Percentiles rank a stretch among this genome's conserved stretches.
Evolutionary conservation across 2,329 filamentous ascomycete genomes (phyloP).

Genomic region (Pseudopyricularia cyperi): DNA sequence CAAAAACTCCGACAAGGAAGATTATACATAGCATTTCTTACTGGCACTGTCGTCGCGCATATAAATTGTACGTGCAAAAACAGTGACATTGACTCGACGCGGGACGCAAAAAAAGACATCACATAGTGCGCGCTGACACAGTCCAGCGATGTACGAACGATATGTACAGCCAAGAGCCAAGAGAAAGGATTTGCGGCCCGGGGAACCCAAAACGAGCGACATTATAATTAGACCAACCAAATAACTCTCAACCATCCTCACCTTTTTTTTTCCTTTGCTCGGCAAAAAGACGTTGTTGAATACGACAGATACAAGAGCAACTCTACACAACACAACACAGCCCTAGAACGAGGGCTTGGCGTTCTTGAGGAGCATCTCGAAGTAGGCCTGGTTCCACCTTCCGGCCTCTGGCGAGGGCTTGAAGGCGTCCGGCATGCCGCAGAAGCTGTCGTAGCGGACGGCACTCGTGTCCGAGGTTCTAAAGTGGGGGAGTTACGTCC

Average conservation of each 20-base stretch:
- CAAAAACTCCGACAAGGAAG: too few species aligned
- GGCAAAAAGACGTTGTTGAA: not conserved
- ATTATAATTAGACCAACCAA: not conserved
- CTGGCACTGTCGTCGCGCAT: too few species aligned
- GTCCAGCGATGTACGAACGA: not conserved
- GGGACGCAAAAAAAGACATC: not conserved
- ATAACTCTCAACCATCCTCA: too few species aligned
- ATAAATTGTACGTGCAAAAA: too few species aligned
- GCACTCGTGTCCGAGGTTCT: slow-evolving; percentile 20
- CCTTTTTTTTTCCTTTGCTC: too few species aligned
- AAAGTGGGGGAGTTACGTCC: not conserved
- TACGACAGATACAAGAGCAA: not conserved
- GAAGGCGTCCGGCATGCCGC: slow-evolving; percentile 22
- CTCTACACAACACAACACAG: not conserved
- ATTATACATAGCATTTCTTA: too few species aligned
- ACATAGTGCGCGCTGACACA: not conserved
- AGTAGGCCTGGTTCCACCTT: slow-evolving; percentile 29
- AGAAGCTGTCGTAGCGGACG: slow-evolving; percentile 22
- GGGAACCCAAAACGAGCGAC: not conserved
- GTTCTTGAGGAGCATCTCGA: slow-evolving; percentile 27
- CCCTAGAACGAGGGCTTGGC: slow-evolving; percentile 20
- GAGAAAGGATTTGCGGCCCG: not conserved
- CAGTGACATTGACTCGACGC: not conserved
- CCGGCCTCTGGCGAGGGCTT: slow-evolving; percentile 28
- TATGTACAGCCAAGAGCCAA: not conserved